phyloP scores from a whole-genome alignment of 495 filamentous ascomycete genomes.

The Rusavskia elegans region DNA sequence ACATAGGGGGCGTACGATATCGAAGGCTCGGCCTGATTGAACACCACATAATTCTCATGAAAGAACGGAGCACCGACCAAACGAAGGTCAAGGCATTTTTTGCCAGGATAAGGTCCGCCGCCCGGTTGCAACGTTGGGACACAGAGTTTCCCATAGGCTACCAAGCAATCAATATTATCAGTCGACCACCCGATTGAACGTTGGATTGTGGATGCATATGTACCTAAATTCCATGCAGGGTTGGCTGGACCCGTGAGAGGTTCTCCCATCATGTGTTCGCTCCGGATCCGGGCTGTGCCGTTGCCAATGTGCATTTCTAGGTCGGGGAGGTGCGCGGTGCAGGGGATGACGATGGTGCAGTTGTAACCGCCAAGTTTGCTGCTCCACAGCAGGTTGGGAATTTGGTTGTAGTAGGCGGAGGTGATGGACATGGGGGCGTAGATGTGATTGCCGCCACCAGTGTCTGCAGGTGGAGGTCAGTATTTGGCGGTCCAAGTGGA shows the following conservation, averaged over 20 bases:
- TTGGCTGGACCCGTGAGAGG: not conserved
- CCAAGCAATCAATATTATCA: not conserved
- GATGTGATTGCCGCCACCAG: not conserved
- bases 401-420: not conserved
- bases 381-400: not conserved
- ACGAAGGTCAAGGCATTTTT: not conserved
- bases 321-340: not conserved
- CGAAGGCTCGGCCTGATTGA: not conserved
- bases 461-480: not conserved
- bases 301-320: not conserved
- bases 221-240: not conserved
- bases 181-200: not conserved
- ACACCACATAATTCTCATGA: not conserved
- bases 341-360: slow-evolving; percentile 1
- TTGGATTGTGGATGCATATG: not conserved
- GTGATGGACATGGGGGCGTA: not conserved
- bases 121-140: not conserved
- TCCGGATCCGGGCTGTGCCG: not conserved
- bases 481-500: not conserved
- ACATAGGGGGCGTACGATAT: slow-evolving; percentile 1
- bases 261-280: not conserved
- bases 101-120: not conserved
- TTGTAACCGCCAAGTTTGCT: not conserved
- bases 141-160: not conserved
- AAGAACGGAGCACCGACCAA: slow-evolving; percentile 1